Evolutionary conservation across 352 stramenopile genomes (phyloP), one percentile per base, ranked within the genome.

Genomic region (Sclerospora graminicola): DNA sequence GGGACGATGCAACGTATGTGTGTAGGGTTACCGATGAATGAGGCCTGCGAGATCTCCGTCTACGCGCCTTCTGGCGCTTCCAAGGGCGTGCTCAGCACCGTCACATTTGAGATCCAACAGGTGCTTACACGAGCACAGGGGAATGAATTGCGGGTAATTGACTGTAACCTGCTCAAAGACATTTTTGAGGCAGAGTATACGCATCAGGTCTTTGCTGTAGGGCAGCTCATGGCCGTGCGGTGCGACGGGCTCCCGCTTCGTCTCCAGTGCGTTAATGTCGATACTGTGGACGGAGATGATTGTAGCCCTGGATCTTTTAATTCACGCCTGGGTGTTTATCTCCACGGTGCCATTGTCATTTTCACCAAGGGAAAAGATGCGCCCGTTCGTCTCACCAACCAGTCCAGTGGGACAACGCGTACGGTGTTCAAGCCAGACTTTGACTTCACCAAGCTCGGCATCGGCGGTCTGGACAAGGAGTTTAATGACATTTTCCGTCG

Each of bases 401-500:
- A 89, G 54, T 84, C 72, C 14, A 77, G 60, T 7, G 80, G 80
- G n/a, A 71, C 77, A 41, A 79, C 58, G 11, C 71, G 75, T 39
- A 82, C 54, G 2, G 73, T 98, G 21, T 98, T 99, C 66, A 92
- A 96, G 34, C 81, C 77, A 1, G 94, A 98, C 47, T 98, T 99
- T 67, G 94, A 99, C 69, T 99, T 99, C 69, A 92, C 90, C 57
- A 98, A 98, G 64, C 69, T 99, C 29, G 96, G 95, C 43, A 99
- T 99, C 63, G 97, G 96, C 29, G 97, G 97, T 48, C 83, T 99
- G 23, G 94, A 98, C 69, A 89, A 94, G 41, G 94, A 99, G 73
- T 99, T 99, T 64, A 98, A 98, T 70, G 81, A 98, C 66, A 99
- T 99, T 51, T 99, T 99, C 68, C 84, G 96, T 41, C 89, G 95